These are phyloP conservation scores for Aurantiochytrium sp. DNA, from an alignment of 108 stramenopile species.

Conservation along the genomic window DNA sequence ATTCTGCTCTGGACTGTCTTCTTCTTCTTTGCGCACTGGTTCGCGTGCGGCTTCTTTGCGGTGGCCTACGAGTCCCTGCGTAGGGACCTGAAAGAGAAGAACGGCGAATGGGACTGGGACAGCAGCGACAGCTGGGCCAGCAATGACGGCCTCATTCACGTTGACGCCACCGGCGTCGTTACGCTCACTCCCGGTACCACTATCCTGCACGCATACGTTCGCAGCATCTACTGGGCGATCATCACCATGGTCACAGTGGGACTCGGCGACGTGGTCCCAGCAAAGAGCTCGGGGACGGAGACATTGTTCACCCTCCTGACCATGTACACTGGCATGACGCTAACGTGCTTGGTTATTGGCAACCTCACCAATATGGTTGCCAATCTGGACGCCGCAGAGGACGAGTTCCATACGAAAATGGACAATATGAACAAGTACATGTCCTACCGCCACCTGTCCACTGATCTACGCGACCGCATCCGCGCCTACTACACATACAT, in stretches of 20 bases:
- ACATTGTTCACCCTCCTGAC: neutral
- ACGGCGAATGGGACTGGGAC: too few relatives aligned
- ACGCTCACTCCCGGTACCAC: neutral
- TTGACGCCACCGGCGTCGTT: neutral
- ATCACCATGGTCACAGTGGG: constrained; percentile 19
- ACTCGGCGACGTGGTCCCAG: neutral
- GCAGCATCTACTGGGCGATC: constrained; percentile 9
- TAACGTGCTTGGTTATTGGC: constrained; percentile 21
- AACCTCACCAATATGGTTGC: constrained; percentile 4
- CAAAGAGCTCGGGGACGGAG: neutral
- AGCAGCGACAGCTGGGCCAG: neutral
- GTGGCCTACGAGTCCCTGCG: neutral
- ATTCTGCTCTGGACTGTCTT: neutral
- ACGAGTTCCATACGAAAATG: constrained; percentile 11
- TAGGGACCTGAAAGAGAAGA: neutral
- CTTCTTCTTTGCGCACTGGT: constrained; percentile 11
- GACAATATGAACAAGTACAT: constrained; percentile 35
- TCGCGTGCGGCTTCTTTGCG: neutral
- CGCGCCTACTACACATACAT: constrained; percentile 27
- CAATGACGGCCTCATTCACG: neutral
- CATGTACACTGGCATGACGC: constrained; percentile 4
- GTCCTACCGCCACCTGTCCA: neutral
- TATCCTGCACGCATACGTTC: neutral
- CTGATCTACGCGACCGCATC: neutral
- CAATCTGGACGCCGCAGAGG: neutral